These are phyloP conservation scores for Lyophyllum semitale DNA, from an alignment of 768 basidiomycete genomes.

Conservation along the genomic window DNA sequence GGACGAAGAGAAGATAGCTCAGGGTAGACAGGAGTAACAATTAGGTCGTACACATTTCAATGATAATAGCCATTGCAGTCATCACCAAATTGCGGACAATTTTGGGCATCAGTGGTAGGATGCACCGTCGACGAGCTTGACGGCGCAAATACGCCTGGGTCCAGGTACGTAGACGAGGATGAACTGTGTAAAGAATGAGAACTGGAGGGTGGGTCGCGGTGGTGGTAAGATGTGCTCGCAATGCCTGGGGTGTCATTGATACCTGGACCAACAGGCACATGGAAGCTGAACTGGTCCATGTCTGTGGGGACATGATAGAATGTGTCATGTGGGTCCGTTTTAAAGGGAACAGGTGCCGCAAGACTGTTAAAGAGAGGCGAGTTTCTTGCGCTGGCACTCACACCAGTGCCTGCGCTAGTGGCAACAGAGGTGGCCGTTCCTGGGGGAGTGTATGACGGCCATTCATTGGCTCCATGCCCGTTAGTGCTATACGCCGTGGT, in stretches of 20 bases:
- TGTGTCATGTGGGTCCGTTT: constrained; percentile 37
- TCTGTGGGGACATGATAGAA: constrained; percentile 45
- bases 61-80: constrained; percentile 40
- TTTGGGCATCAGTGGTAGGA: constrained; percentile 35
- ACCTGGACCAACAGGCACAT: constrained; percentile 33
- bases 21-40: not conserved
- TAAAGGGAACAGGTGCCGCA: constrained; percentile 29
- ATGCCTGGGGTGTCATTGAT: constrained; percentile 29
- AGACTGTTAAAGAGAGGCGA: constrained; percentile 45
- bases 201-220: constrained; percentile 26
- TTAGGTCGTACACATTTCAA: constrained; percentile 17
- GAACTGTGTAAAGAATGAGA: constrained; percentile 24
- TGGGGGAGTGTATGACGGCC: constrained; percentile 67
- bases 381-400: constrained; percentile 41
- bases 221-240: constrained; percentile 30
- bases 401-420: constrained; percentile 43
- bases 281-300: constrained; percentile 54
- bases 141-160: constrained; percentile 23
- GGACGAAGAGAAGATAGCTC: not conserved
- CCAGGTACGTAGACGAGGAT: constrained; percentile 19
- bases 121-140: constrained; percentile 31
- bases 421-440: constrained; percentile 54
- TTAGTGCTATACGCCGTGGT: constrained; percentile 51
- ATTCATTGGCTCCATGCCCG: constrained; percentile 48
- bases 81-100: constrained; percentile 47